Base-by-base conservation (phyloP, 2,329 filamentous ascomycete genomes). In the Fusarium sacchari region DNA sequence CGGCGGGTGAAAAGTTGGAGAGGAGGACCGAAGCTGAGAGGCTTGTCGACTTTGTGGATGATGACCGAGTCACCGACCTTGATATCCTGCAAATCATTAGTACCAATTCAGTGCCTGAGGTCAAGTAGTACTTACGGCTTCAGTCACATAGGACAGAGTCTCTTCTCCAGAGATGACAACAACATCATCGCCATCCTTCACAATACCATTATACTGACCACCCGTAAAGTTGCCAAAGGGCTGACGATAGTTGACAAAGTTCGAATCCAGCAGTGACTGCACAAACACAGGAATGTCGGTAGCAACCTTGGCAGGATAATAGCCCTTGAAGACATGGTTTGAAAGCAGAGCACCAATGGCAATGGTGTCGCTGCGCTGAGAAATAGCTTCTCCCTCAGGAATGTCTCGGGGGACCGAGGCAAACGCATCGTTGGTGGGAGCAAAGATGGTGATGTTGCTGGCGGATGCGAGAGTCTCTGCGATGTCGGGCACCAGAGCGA, bases 191-290 rank as follows among this genome's bases (percentile, higher is more conserved):
- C 78, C 78, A 34, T 82, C 76, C 55, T 73, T 78, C 22, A 82
- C 79, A 36, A 82, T 74, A 8, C 77, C 81, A n/a, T 82, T 80
- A 63, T 82, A 81, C 46, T 80, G 79, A 7, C 81, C 81, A 20
- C 80, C 80, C 8, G 81, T 82, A 57, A 82, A 80, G 72, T 83
- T 82, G 12, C 78, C 77, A 62, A 82, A 81, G 1, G 83, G 81
- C 73, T 83, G 82, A 13, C 74, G 67, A 11, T 69, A 73, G 18
- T 71, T 81, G 47, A 79, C 56, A 39, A 80, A 81, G n/a, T 76
- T 78, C 5, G 64, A 65, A 24, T 81, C 76, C 7, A 81, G 67
- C 22, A 81, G 67, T 9, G 77, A 79, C 69, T 80, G 80, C 13
- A 71, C 72, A 60, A 78, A 82, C 5, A 69, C 63, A n/a, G 81